phyloP scores from a whole-genome alignment of 768 basidiomycete genomes.

The Termitomyces heimii region DNA sequence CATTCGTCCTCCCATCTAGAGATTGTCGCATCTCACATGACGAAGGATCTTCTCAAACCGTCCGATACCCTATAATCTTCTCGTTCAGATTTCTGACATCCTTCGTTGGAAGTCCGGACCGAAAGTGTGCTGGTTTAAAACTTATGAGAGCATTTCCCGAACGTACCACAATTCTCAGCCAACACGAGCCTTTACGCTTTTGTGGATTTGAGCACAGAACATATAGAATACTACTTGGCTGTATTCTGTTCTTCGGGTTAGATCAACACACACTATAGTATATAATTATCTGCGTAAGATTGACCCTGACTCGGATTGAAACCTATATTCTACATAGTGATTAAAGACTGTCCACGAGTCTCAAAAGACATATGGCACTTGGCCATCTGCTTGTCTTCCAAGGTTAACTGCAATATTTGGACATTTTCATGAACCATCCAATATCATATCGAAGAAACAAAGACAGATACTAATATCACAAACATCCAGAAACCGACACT shows the following conservation, averaged over 20 bases:
- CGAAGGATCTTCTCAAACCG: background rate
- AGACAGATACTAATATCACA: background rate
- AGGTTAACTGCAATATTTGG: background rate
- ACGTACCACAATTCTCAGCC: background rate
- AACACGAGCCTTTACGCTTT: background rate
- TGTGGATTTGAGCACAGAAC: constrained; percentile 6
- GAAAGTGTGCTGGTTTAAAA: background rate
- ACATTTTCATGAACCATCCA: background rate
- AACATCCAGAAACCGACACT: background rate
- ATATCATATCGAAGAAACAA: too few species aligned
- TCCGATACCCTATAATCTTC: constrained; percentile 7
- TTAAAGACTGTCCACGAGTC: background rate
- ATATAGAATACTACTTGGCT: constrained; percentile 4
- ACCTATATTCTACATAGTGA: background rate
- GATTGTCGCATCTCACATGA: constrained; percentile 1
- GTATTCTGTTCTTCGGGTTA: background rate
- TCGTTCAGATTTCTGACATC: constrained; percentile 6
- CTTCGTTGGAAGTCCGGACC: background rate
- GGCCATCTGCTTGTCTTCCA: background rate
- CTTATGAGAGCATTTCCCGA: constrained; percentile 6
- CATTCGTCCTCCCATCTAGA: constrained; percentile 17
- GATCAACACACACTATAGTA: background rate
- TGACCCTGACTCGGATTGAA: background rate
- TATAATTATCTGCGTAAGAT: background rate
- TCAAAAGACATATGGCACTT: background rate